Evolutionary conservation across 306 rosid genomes (phyloP), one percentile per base, ranked within the genome.

Genomic region (Dalbergia cochinchinensis): DNA sequence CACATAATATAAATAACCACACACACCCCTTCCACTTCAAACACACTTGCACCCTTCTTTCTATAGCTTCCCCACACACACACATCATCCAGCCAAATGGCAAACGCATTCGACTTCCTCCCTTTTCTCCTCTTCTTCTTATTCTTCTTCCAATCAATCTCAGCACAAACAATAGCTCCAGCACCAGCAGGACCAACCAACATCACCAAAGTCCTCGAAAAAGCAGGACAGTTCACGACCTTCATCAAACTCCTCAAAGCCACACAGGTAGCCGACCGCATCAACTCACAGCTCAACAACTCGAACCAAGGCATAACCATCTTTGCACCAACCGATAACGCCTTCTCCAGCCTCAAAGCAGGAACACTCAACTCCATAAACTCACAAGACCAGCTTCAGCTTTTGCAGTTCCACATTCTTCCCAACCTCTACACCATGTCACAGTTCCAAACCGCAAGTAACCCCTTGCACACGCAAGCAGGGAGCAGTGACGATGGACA

Each of bases 311-410:
- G 99, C 75, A 64, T 95, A 7, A 91, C 97, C 3, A 55, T 95
- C 37, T 95, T 95, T n/a, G 99, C 98, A 11, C 99, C 99, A 18
- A 88, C 98, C 0, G 99, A 93, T 26, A 88, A 88, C 10, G 96
- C 98, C 53, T 95, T 95, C 66, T 51, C 96, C 0, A 80, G 48
- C 50, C 89, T 95, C 61, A 89, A 90, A 68, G 18, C 97, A 0
- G 99, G 98, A 4, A 71, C 94, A 0, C 77, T 95, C 5, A 95
- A 93, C 78, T 86, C 97, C 41, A 90, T 95, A 7, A 78, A 83
- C 19, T 69, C 91, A 12, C 97, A 93, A 57, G 88, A 95, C 53
- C 94, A 95, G 20, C 85, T 93, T 7, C 92, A 87, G 77, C 54
- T 93, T 12, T 11, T 93, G 31, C 99, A 95, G 64, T 95, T 84